phyloP scores from a whole-genome alignment of 495 filamentous ascomycete genomes.

The Aspergillus conjunctus region DNA sequence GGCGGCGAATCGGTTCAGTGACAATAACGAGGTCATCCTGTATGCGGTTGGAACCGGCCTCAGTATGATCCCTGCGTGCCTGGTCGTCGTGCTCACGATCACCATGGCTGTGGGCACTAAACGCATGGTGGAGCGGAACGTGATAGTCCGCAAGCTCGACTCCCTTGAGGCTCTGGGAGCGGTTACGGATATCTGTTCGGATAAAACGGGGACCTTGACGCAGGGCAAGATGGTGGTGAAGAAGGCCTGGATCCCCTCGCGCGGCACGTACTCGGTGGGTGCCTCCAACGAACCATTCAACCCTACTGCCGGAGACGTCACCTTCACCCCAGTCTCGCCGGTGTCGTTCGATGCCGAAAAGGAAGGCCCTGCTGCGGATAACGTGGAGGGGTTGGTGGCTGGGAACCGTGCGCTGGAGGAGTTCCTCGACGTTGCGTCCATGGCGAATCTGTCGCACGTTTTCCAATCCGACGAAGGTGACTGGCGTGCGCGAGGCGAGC shows the following conservation, averaged over 20 bases:
- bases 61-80: constrained; percentile 71
- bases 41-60: constrained; percentile 72
- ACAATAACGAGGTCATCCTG: constrained; percentile 64
- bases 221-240: constrained; percentile 80
- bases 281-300: constrained; percentile 58
- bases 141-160: constrained; percentile 68
- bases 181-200: constrained; percentile 69
- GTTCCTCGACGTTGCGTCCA: constrained; percentile 62
- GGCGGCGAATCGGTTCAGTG: constrained; percentile 59
- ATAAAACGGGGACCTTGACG: constrained; percentile 71
- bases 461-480: constrained; percentile 44
- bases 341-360: constrained; percentile 29
- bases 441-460: constrained; percentile 68
- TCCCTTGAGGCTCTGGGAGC: constrained; percentile 68
- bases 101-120: constrained; percentile 74
- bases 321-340: constrained; percentile 30
- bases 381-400: constrained; percentile 37
- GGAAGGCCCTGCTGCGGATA: constrained; percentile 20
- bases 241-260: constrained; percentile 74
- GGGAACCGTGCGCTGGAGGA: constrained; percentile 47
- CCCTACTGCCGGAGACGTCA: constrained; percentile 55
- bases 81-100: constrained; percentile 77
- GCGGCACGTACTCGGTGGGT: constrained; percentile 63
- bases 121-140: constrained; percentile 68
- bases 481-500: constrained; percentile 67